Conservation (phyloP, 345 rosid genomes). For the Gossypium ekmanianum region DNA sequence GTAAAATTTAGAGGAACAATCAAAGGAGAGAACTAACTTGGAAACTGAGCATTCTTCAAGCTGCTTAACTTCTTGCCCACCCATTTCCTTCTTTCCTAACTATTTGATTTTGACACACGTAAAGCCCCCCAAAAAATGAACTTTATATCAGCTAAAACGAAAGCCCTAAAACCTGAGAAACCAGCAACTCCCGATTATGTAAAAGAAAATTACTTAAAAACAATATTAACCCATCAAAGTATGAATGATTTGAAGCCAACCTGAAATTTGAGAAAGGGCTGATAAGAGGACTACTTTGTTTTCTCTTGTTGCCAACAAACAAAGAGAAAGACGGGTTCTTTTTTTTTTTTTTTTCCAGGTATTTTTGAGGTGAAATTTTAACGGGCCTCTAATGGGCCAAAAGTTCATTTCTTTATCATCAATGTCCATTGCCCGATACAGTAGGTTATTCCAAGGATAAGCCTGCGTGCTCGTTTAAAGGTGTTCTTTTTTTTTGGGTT, state of each 20-base stretch:
- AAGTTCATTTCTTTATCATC: neutral
- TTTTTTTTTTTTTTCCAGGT: neutral
- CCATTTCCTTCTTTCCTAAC: conserved; percentile 32
- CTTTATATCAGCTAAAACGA: neutral
- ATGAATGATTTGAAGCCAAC: neutral
- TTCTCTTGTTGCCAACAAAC: neutral
- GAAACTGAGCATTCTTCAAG: conserved; percentile 74
- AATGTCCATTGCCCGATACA: too few relatives aligned
- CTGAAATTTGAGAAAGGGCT: neutral
- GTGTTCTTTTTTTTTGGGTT: too few relatives aligned
- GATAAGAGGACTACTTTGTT: neutral
- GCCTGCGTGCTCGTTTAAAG: too few relatives aligned
- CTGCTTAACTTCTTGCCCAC: conserved; percentile 54
- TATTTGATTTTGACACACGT: neutral
- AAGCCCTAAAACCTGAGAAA: neutral
- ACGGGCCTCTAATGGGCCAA: neutral
- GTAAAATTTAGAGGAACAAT: neutral
- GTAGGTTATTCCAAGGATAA: too few relatives aligned
- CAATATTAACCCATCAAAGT: neutral
- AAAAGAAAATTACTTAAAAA: neutral
- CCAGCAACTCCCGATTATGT: neutral
- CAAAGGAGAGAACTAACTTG: conserved; percentile 42
- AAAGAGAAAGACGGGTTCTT: neutral
- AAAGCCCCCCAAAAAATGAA: neutral
- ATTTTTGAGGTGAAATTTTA: neutral